Evolutionary conservation across 2,329 filamentous ascomycete genomes (phyloP).

Genomic region (Aspergillus sp.): DNA sequence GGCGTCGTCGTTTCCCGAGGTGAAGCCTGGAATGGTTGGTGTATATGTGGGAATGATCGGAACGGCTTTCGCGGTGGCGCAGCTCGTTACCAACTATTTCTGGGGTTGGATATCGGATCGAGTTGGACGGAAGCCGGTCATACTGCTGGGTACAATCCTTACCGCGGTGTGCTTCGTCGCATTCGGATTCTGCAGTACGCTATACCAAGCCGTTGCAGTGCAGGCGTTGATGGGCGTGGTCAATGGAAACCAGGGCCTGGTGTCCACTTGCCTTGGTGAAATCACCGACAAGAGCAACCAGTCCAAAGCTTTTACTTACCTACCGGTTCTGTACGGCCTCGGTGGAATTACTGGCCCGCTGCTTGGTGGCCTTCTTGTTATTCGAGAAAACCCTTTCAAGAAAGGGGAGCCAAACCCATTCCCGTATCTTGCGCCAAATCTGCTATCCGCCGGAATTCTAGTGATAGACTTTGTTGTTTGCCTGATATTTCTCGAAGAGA

Average conservation of each 20-base stretch:
- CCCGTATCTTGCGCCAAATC: conserved; percentile 82
- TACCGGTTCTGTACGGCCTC: conserved; percentile 93
- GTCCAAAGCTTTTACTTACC: conserved; percentile 86
- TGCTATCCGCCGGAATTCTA: conserved; percentile 73
- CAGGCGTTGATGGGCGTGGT: conserved; percentile 89
- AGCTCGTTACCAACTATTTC: conserved; percentile 87
- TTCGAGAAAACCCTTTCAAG: conserved; percentile 58
- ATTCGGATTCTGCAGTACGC: conserved; percentile 81
- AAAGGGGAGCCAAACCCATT: conserved; percentile 57
- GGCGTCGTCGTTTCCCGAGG: conserved; percentile 80
- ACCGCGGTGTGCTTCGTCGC: conserved; percentile 77
- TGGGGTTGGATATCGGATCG: conserved; percentile 84
- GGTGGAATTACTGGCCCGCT: conserved; percentile 91
- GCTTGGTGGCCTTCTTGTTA: conserved; percentile 81
- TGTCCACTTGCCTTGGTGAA: conserved; percentile 90
- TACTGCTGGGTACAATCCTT: conserved; percentile 77
- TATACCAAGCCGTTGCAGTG: conserved; percentile 82
- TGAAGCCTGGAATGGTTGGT: conserved; percentile 69
- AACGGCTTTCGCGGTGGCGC: conserved; percentile 86
- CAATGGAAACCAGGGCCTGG: conserved; percentile 92
- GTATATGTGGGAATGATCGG: conserved; percentile 89
- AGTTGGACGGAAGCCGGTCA: conserved; percentile 78
- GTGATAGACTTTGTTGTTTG: conserved; percentile 71
- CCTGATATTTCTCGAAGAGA: conserved; percentile 83
- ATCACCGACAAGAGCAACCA: conserved; percentile 95